These are phyloP conservation scores for Tulasnella sp. DNA, from an alignment of 768 basidiomycete species.

Conservation along the genomic window DNA sequence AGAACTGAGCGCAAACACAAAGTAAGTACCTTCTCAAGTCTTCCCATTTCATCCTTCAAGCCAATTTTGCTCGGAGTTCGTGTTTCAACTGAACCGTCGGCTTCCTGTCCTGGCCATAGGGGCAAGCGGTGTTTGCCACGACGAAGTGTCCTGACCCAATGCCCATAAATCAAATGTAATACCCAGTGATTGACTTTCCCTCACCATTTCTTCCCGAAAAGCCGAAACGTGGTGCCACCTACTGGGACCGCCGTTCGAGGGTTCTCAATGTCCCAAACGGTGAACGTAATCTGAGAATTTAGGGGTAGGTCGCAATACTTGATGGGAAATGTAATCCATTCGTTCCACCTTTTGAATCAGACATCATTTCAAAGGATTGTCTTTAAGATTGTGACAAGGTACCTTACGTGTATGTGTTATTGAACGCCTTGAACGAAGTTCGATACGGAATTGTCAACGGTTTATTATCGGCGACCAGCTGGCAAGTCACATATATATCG, in stretches of 20 bases:
- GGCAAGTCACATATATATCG: slow-evolving; percentile 88
- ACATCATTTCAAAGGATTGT: neutral
- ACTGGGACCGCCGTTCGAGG: slow-evolving; percentile 68
- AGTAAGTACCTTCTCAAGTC: slow-evolving; percentile 67
- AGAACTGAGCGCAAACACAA: neutral
- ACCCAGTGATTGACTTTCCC: slow-evolving; percentile 19
- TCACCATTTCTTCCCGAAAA: slow-evolving; percentile 91
- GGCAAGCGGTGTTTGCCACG: slow-evolving; percentile 82
- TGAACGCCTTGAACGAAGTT: slow-evolving; percentile 88
- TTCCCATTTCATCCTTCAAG: slow-evolving; percentile 80
- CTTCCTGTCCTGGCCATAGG: slow-evolving; percentile 72
- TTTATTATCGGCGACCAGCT: slow-evolving; percentile 86
- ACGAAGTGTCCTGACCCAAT: slow-evolving; percentile 54
- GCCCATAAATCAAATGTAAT: neutral
- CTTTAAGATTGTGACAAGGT: neutral
- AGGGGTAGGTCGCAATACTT: slow-evolving; percentile 88
- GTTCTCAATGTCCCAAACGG: slow-evolving; percentile 89
- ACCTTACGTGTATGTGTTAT: slow-evolving; percentile 59
- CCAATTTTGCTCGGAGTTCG: slow-evolving; percentile 80
- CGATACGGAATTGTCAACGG: slow-evolving; percentile 83
- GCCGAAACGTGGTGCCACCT: slow-evolving; percentile 77
- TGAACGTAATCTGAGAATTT: slow-evolving; percentile 79
- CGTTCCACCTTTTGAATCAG: slow-evolving; percentile 68
- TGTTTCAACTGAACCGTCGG: slow-evolving; percentile 70
- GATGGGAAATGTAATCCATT: slow-evolving; percentile 85